Evolutionary conservation across 371 early-diverging fungal genomes (phyloP).

Genomic region (Mortierella sp.): DNA sequence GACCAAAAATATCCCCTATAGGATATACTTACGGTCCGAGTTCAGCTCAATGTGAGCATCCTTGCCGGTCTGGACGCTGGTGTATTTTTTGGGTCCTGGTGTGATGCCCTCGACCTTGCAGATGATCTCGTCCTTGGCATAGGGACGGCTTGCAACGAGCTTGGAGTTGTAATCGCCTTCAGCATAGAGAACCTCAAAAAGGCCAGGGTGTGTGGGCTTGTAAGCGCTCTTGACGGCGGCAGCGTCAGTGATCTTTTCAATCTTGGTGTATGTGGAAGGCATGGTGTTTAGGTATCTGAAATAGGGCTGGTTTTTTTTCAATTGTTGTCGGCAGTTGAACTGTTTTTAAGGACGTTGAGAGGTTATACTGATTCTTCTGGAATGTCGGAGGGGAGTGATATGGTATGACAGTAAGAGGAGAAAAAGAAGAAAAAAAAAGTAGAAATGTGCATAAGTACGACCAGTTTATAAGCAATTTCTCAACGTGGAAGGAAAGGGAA

Average conservation of each 20-base stretch:
- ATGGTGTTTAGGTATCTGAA: conserved; percentile 8
- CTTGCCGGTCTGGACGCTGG: conserved; percentile 74
- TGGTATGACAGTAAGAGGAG: neutral
- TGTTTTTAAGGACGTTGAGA: neutral
- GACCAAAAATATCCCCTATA: neutral
- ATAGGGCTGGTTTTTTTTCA: too few relatives aligned
- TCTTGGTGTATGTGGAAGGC: conserved; percentile 52
- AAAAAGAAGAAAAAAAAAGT: neutral
- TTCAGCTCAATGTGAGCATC: conserved; percentile 79
- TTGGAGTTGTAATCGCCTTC: conserved; percentile 68
- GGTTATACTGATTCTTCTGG: too few relatives aligned
- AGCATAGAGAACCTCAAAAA: conserved; percentile 63
- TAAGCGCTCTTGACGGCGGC: conserved; percentile 56
- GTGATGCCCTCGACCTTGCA: conserved; percentile 67
- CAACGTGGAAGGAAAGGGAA: neutral
- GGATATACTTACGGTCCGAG: conserved; percentile 63
- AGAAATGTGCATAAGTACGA: neutral
- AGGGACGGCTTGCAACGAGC: conserved; percentile 64
- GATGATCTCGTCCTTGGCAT: conserved; percentile 67
- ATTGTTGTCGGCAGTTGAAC: neutral
- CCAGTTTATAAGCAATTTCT: neutral
- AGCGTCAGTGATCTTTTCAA: conserved; percentile 52
- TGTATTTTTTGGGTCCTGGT: conserved; percentile 70
- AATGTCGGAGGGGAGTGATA: neutral
- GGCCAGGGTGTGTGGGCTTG: conserved; percentile 65